phyloP scores from a whole-genome alignment of 768 basidiomycete genomes.

The Scleroderma bovista region DNA sequence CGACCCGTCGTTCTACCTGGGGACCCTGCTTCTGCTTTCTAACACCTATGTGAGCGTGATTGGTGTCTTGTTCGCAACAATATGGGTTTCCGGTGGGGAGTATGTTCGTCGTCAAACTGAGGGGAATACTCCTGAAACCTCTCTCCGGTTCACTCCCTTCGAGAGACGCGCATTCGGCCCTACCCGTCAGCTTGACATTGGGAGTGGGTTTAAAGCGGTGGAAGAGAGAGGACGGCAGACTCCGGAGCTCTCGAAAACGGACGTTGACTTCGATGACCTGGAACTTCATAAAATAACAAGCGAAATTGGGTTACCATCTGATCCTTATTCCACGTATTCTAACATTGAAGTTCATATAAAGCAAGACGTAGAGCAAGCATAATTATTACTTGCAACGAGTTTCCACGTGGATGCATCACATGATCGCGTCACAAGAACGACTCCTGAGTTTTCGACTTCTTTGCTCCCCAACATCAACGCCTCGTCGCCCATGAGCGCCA shows the following conservation, averaged over 20 bases:
- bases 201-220: background rate
- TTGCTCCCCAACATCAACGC: background rate
- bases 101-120: background rate
- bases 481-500: conserved; percentile 17
- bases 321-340: background rate
- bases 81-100: conserved; percentile 17
- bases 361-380: background rate
- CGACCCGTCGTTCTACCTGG: background rate
- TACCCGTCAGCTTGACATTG: background rate
- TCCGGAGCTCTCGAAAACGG: background rate
- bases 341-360: background rate
- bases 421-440: background rate
- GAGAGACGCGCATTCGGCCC: too few species aligned
- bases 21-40: conserved; percentile 9
- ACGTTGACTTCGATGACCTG: background rate
- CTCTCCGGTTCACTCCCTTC: background rate
- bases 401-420: background rate
- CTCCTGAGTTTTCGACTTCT: too few species aligned
- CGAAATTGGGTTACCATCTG: background rate
- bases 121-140: background rate
- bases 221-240: too few species aligned
- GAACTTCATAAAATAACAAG: background rate
- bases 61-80: conserved; percentile 33
- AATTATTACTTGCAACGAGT: background rate
- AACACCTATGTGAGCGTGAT: conserved; percentile 29